Conservation (phyloP, 225 moss, liverwort and hornwort species). For the Sphagnum tenellum region DNA sequence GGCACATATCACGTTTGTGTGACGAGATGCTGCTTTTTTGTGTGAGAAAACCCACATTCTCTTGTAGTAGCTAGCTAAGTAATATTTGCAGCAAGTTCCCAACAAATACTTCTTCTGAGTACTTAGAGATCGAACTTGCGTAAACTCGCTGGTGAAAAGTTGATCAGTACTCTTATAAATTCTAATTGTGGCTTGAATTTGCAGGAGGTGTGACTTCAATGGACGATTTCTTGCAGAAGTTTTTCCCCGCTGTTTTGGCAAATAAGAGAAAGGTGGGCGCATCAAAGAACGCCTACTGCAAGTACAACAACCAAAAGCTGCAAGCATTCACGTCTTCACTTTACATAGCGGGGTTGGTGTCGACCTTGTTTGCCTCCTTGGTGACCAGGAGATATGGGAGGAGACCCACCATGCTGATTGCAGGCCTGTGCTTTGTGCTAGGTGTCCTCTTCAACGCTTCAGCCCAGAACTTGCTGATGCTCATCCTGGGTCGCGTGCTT, state of each 20-base stretch:
- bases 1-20: no score
- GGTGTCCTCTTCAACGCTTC: slow-evolving; percentile 23
- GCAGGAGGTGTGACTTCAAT: no score
- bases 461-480: slow-evolving; percentile 21
- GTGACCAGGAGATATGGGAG: slow-evolving; percentile 18
- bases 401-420: slow-evolving; percentile 20
- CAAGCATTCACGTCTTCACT: slow-evolving; percentile 38
- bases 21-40: no score
- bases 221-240: slow-evolving; percentile 19
- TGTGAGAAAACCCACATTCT: no score
- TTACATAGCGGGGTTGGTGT: slow-evolving; percentile 24
- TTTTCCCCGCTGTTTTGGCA: slow-evolving; percentile 22
- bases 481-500: slow-evolving; percentile 34
- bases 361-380: slow-evolving; percentile 18
- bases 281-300: slow-evolving; percentile 16
- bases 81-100: no score
- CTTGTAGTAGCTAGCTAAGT: no score
- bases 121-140: no score
- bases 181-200: no score
- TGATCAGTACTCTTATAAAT: no score
- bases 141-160: no score
- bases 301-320: slow-evolving; percentile 20
- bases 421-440: slow-evolving; percentile 17
- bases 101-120: no score
- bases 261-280: slow-evolving; percentile 4